Evolutionary conservation across 768 basidiomycete species (phyloP).

Genomic region (Podaxis sp.): DNA sequence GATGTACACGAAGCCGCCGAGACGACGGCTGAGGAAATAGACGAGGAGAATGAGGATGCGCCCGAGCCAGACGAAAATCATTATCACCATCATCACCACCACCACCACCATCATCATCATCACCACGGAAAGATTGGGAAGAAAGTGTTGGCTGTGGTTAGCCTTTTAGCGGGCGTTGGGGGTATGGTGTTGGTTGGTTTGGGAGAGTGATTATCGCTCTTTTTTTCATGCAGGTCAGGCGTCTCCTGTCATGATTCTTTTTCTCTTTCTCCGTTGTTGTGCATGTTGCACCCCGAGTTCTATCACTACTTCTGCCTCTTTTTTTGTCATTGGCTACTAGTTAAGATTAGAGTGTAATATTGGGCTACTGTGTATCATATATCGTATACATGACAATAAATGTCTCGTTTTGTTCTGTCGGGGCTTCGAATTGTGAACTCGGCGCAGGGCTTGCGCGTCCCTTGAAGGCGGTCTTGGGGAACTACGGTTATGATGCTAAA

Average conservation of each 20-base stretch:
- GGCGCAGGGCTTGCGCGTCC: no score
- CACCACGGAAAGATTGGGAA: constrained; percentile 26
- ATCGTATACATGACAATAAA: no score
- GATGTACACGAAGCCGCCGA: background rate
- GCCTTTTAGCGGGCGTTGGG: constrained; percentile 58
- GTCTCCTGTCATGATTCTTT: background rate
- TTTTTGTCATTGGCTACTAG: background rate
- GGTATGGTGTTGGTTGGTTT: constrained; percentile 65
- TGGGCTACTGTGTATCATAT: background rate
- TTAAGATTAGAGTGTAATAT: background rate
- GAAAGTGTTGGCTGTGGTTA: constrained; percentile 58
- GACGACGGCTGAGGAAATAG: constrained; percentile 4
- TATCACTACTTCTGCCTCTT: background rate
- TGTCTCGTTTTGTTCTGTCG: background rate
- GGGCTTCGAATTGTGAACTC: no score
- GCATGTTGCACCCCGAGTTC: background rate
- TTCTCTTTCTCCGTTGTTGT: background rate
- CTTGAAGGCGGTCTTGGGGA: no score
- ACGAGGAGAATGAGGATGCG: constrained; percentile 11
- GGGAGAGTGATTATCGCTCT: constrained; percentile 30
- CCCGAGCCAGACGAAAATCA: constrained; percentile 17
- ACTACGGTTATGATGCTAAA: no score
- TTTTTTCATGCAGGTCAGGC: background rate
- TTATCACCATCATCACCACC: background rate
- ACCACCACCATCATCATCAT: constrained; percentile 24